Evolutionary conservation across 257 asterid genomes (phyloP).

Genomic region (Thymus quinquecostatus): DNA sequence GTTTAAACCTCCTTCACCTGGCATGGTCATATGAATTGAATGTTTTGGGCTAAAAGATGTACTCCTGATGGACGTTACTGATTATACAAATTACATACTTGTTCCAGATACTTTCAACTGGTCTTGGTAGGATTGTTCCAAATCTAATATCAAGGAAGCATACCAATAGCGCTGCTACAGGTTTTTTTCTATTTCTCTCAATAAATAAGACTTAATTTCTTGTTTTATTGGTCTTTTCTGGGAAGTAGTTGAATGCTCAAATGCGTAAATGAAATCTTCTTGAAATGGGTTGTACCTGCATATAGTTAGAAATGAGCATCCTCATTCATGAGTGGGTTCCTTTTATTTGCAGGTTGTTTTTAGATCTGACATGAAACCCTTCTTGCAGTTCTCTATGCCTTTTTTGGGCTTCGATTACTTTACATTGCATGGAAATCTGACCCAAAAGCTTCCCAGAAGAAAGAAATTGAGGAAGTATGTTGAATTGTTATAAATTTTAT

Average conservation of each 20-base stretch:
- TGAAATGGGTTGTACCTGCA: conserved; percentile 7
- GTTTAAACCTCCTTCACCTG: conserved; percentile 1
- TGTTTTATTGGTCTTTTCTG: not conserved
- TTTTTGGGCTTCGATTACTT: conserved; percentile 90
- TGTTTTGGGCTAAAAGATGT: not conserved
- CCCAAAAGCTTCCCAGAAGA: conserved; percentile 86
- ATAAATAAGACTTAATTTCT: not conserved
- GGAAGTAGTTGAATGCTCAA: conserved; percentile 11
- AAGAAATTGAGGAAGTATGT: conserved; percentile 92
- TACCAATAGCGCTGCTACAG: conserved; percentile 85
- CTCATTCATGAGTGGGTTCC: conserved; percentile 4
- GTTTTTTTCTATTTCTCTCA: conserved; percentile 22
- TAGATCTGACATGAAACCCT: conserved; percentile 30
- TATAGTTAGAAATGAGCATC: conserved; percentile 12
- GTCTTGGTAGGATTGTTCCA: conserved; percentile 97
- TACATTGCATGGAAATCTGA: conserved; percentile 95
- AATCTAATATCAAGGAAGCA: conserved; percentile 96
- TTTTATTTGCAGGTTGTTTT: conserved; percentile 21
- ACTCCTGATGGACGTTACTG: conserved; percentile 8
- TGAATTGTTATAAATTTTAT: conserved; percentile 12
- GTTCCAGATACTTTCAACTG: conserved; percentile 82
- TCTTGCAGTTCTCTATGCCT: conserved; percentile 83
- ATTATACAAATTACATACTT: conserved; percentile 6
- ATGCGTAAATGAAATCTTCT: not conserved
- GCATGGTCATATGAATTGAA: not conserved